These are phyloP conservation scores for Dimocarpus longan DNA, from an alignment of 345 rosid species.

Conservation along the genomic window DNA sequence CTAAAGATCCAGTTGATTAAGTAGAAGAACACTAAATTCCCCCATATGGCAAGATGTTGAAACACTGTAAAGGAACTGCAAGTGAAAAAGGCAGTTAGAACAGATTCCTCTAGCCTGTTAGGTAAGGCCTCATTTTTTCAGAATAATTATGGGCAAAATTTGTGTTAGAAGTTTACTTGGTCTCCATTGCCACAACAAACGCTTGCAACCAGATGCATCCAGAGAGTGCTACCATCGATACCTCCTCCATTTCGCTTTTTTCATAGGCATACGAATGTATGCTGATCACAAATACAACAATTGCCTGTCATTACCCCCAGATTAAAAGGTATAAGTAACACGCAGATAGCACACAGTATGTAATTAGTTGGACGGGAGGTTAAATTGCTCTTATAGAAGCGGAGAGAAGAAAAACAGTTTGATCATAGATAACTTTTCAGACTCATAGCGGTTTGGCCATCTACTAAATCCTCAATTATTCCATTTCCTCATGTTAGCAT, in stretches of 20 bases:
- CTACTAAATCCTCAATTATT: neutral
- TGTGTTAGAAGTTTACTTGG: slow-evolving; percentile 61
- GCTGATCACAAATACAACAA: slow-evolving; percentile 82
- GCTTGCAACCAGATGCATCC: slow-evolving; percentile 99
- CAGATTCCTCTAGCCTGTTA: neutral
- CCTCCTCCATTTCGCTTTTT: slow-evolving; percentile 96
- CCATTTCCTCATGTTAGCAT: neutral
- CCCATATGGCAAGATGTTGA: slow-evolving; percentile 95
- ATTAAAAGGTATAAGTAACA: neutral
- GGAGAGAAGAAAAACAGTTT: neutral
- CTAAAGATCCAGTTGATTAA: slow-evolving; percentile 83
- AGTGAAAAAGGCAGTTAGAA: slow-evolving; percentile 1
- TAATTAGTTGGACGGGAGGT: neutral
- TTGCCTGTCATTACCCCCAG: slow-evolving; percentile 60
- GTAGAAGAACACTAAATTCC: slow-evolving; percentile 80
- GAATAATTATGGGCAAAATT: neutral
- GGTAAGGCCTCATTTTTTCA: neutral
- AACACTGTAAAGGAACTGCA: slow-evolving; percentile 89
- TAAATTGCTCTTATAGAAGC: neutral
- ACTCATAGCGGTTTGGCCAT: neutral
- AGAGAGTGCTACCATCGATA: slow-evolving; percentile 93
- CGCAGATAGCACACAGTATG: neutral
- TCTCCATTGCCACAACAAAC: slow-evolving; percentile 87
- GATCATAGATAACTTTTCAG: neutral
- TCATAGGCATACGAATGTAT: slow-evolving; percentile 84